These are phyloP conservation scores for Narthecium ossifragum DNA, from an alignment of 106 monocot species.

Conservation along the genomic window DNA sequence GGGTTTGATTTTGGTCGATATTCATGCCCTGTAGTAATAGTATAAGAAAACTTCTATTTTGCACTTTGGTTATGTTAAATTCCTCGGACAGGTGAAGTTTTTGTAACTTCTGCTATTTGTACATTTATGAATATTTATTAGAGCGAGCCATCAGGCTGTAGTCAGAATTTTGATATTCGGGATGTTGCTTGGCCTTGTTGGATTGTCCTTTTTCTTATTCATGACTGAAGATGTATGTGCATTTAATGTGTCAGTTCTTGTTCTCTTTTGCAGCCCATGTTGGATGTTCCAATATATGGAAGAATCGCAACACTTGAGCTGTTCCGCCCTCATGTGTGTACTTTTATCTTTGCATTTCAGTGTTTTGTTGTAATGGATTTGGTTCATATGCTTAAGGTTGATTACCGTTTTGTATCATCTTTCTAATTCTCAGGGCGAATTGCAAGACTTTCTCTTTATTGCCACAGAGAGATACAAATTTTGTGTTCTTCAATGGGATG, in stretches of 20 bases:
- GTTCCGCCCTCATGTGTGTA: slow-evolving; percentile 89
- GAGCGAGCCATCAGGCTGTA: too few relatives aligned
- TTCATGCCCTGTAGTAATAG: too few relatives aligned
- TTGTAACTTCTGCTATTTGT: too few relatives aligned
- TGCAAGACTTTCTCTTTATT: slow-evolving; percentile 98
- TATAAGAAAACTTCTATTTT: too few relatives aligned
- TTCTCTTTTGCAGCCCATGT: slow-evolving; percentile 65
- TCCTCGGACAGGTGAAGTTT: too few relatives aligned
- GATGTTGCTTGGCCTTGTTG: too few relatives aligned
- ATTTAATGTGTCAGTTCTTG: neutral
- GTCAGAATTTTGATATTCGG: too few relatives aligned
- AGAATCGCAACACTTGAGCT: slow-evolving; percentile 98
- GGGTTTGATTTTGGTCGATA: too few relatives aligned
- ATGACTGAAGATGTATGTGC: too few relatives aligned
- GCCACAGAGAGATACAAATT: slow-evolving; percentile 97
- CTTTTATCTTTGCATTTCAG: slow-evolving; percentile 1
- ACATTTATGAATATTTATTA: too few relatives aligned
- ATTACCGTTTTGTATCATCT: neutral
- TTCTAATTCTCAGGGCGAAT: slow-evolving; percentile 58
- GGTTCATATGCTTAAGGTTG: slow-evolving; percentile 5
- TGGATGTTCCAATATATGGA: slow-evolving; percentile 99
- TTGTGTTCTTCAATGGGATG: slow-evolving; percentile 99
- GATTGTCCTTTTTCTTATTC: too few relatives aligned
- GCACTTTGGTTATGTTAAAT: too few relatives aligned
- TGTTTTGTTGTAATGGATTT: neutral